Conservation (phyloP, 228 moss, liverwort and hornwort species). For the Sphagnum fallax region DNA sequence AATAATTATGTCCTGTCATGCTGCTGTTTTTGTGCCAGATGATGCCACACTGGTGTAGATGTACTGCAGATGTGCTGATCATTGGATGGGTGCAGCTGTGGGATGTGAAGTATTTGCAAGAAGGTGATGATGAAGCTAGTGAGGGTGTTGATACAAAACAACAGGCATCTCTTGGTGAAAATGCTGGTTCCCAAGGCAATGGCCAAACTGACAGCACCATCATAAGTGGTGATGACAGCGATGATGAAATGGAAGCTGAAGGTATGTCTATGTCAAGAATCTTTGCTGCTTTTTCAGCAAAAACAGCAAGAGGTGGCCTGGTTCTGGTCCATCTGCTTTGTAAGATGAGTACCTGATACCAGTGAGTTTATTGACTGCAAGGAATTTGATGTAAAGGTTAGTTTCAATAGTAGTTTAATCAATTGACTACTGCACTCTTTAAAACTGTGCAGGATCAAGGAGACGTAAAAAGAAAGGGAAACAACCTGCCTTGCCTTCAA, state of each 20-base stretch:
- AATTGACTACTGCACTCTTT: neutral
- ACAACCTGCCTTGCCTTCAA: slow-evolving; percentile 25
- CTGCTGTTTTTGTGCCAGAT: neutral
- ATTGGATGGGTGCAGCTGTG: slow-evolving; percentile 41
- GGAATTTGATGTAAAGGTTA: neutral
- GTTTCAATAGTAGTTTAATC: neutral
- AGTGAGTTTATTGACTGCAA: neutral
- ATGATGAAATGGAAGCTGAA: slow-evolving; percentile 63
- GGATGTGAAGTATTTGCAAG: slow-evolving; percentile 78
- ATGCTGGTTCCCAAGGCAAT: slow-evolving; percentile 3
- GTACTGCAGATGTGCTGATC: neutral
- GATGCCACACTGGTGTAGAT: neutral
- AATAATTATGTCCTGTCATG: neutral
- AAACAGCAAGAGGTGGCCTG: neutral
- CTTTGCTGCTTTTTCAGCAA: slow-evolving; percentile 3
- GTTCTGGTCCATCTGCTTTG: neutral
- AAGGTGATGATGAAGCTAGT: slow-evolving; percentile 41
- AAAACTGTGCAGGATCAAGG: slow-evolving; percentile 14
- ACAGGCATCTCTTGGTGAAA: slow-evolving; percentile 5
- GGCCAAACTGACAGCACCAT: slow-evolving; percentile 8
- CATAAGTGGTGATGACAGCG: slow-evolving; percentile 29
- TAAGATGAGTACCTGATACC: neutral
- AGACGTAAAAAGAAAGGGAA: slow-evolving; percentile 38
- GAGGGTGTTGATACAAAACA: slow-evolving; percentile 18
- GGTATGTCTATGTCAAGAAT: slow-evolving; percentile 8